Base-by-base conservation (phyloP, 2,329 filamentous ascomycete genomes). In the Xylaria hypoxylon region DNA sequence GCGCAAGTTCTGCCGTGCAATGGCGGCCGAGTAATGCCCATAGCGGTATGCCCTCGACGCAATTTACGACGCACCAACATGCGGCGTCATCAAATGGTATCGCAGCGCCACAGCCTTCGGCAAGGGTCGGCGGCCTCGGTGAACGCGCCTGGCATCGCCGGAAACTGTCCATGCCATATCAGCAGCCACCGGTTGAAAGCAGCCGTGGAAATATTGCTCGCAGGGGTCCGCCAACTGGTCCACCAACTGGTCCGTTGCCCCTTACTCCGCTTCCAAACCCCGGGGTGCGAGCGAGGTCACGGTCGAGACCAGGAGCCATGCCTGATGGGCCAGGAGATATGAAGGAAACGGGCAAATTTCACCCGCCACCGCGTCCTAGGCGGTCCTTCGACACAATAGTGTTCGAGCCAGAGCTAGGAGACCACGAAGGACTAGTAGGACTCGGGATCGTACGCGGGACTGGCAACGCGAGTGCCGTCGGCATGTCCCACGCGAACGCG, bases 121-220 rank as follows among this genome's bases (percentile, higher is more conserved):
- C 73, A 2, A 66, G 62, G n/a, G 26, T 67, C 11, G 57, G 64
- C 2, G 57, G 51, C 10, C 69, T 75, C 2, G 74, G 73, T 28
- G 71, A 76, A 19, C 74, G 74, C 33, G 75, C 75, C 15, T 77
- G 75, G 74, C 72, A 75, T 58, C 68, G 73, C 10, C 69, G 73
- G 44, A 74, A 72, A 53, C 35, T 74, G 2, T 76, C 72, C 2
- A 68, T 67, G 11, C 52, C 70, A 6, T 74, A 69, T 38, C 70
- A 65, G 44, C 62, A 48, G 35, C 26, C 33, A 3, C 6, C 1
- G 13, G 42, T 40, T 3, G 45, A 6, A 26, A 38, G 33, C 13
- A 17, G 22, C 6, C 31, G 28, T 15, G 26, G 57, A 7, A 59
- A 50, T 2, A 58, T 64, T 10, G 57, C 68, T 15, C 35, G 33